Percentiles rank a stretch among this genome's conserved stretches.
These are phyloP conservation scores for Lycium barbarum DNA, from an alignment of 257 asterid species.

Conservation along the genomic window DNA sequence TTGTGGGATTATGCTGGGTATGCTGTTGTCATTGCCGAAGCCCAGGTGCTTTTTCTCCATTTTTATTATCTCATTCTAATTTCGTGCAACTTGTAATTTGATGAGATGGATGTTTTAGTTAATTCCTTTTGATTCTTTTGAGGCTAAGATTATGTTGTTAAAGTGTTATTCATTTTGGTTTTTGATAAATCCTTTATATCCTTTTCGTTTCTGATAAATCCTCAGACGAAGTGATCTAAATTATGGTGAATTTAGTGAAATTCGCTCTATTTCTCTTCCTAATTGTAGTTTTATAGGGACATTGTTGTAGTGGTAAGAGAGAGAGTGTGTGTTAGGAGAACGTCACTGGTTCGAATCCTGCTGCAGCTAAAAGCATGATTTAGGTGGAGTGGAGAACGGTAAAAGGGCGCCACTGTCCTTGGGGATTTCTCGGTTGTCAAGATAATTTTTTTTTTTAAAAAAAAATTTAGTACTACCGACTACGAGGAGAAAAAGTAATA, in stretches of 20 bases:
- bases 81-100: not conserved
- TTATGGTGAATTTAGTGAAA: not conserved
- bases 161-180: not conserved
- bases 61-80: not conserved
- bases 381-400: not conserved
- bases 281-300: not conserved
- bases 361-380: not conserved
- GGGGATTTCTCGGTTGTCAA: too few species aligned
- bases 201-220: not conserved
- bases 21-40: not conserved
- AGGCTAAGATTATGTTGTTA: not conserved
- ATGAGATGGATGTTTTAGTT: not conserved
- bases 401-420: not conserved
- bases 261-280: not conserved
- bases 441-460: too few species aligned
- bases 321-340: not conserved
- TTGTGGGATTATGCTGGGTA: too few species aligned
- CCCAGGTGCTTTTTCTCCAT: not conserved
- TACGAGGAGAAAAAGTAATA: not conserved
- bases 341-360: too few species aligned
- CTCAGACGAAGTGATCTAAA: not conserved
- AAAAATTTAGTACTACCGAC: not conserved
- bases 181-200: not conserved
- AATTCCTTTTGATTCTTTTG: not conserved
- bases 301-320: not conserved